Evolutionary conservation across 495 filamentous ascomycete genomes (phyloP), one percentile per base, ranked within the genome.

Genomic region (Umbilicaria muhlenbergii): DNA sequence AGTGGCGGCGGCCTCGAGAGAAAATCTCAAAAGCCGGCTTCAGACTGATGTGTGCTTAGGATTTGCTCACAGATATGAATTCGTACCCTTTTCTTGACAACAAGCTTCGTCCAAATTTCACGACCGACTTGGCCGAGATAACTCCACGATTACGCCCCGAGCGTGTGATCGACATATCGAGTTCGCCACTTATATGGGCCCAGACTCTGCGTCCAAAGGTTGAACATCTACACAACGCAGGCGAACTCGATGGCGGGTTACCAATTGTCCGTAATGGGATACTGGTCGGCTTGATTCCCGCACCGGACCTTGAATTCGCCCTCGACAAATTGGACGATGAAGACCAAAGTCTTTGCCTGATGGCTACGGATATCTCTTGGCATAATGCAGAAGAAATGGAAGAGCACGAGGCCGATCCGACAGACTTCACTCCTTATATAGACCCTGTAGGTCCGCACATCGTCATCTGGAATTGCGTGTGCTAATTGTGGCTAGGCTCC

Each of bases 41-140:
- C 36, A 14, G 16, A 45, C 57, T 63, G 48, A 61, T 43, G 8
- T 18, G 34, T 3, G 32, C 10, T 18, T 44, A 83, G 78, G 88
- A 96, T 57, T 70, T 98, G 13, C 69, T 98, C 21, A 95, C 88
- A 0, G 86, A 93, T 51, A 86, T 98, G 79, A 96, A 98, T 59
- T 82, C 86, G 10, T 98, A 96, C 50, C 91, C 91, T 1, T 92
- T 87, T 63, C 74, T 98, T 21, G 86, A 93, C 63, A 93, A 86
- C 63, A 98, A 96, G 54, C 73, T 86, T 41, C 86, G 89, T 39
- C 84, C 87, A 4, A 66, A 89, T 19, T 91, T 93, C 60, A 92
- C 87, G 7, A 75, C 78, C 4, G 77, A 84, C 34, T 70, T 98
- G 3, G 80, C 78, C 13, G 89, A 94, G 42, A 92, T 98, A 36